A percentile compares a stretch with the other conserved stretches of the same genome.
Conservation (phyloP, 2,329 filamentous ascomycete species). For the Cercospora sp. region DNA sequence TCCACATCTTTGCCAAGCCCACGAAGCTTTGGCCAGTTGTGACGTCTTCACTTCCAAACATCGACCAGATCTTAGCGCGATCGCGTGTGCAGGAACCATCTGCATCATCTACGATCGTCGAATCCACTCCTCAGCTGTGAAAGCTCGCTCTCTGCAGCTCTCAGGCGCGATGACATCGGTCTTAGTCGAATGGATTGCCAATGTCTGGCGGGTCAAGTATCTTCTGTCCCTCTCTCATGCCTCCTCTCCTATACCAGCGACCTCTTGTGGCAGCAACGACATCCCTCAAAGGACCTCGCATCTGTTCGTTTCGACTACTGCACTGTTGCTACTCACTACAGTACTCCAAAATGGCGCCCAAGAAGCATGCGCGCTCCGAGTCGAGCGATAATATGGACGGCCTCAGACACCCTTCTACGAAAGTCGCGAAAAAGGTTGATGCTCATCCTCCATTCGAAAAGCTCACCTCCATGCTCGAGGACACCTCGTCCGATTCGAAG, state of each 20-base stretch:
- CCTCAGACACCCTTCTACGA: slow-evolving; percentile 48
- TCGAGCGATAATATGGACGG: slow-evolving; percentile 22
- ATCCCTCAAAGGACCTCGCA: neutral
- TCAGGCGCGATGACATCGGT: neutral
- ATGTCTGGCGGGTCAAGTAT: slow-evolving; percentile 1
- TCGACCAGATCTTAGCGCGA: slow-evolving; percentile 5
- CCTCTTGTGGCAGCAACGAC: neutral
- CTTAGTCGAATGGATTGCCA: neutral
- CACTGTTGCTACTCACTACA: neutral
- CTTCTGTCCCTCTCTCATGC: neutral
- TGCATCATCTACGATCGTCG: neutral
- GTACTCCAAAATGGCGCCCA: slow-evolving; percentile 17
- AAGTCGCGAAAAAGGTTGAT: slow-evolving; percentile 54
- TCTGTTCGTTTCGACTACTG: neutral
- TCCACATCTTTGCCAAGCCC: neutral
- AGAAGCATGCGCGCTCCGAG: slow-evolving; percentile 28
- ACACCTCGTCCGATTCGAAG: slow-evolving; percentile 42
- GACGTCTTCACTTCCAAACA: neutral
- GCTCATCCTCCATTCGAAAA: slow-evolving; percentile 47
- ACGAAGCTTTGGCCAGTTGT: neutral
- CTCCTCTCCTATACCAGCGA: neutral
- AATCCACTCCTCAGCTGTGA: neutral
- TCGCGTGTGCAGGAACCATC: slow-evolving; percentile 2
- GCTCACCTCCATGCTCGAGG: slow-evolving; percentile 43
- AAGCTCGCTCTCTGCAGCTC: neutral